Evolutionary conservation across 2,329 filamentous ascomycete genomes (phyloP).

Genomic region (Colletotrichum tanaceti): DNA sequence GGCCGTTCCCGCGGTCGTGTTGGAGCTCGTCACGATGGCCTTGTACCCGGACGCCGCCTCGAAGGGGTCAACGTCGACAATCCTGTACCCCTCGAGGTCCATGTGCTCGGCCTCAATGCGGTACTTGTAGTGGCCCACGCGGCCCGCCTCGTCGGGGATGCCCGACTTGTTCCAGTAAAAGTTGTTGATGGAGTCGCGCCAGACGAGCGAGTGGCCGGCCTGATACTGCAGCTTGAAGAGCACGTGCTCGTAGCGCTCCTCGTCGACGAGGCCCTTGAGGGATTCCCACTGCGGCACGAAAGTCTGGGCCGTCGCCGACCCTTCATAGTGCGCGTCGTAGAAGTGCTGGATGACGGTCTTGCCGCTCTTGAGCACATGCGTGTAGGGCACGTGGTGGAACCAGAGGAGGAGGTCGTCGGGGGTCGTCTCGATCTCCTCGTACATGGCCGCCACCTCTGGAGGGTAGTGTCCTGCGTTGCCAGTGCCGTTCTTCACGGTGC

Average conservation of each 20-base stretch:
- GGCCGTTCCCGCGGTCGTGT: conserved; percentile 62
- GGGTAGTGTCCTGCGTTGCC: conserved; percentile 75
- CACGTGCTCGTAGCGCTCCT: conserved; percentile 68
- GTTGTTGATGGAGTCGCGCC: conserved; percentile 74
- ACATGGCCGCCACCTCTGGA: conserved; percentile 65
- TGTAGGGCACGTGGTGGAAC: conserved; percentile 81
- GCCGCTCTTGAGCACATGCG: conserved; percentile 68
- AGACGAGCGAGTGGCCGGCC: conserved; percentile 76
- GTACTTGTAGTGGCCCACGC: conserved; percentile 71
- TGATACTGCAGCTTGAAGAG: conserved; percentile 72
- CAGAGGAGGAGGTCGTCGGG: conserved; percentile 76
- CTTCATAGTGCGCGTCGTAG: conserved; percentile 71
- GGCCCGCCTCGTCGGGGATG: conserved; percentile 66
- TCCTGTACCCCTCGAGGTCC: conserved; percentile 67
- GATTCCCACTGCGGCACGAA: conserved; percentile 67
- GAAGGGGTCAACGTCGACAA: conserved; percentile 62
- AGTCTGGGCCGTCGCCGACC: conserved; percentile 68
- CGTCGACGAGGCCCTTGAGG: conserved; percentile 67
- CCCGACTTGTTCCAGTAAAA: conserved; percentile 72
- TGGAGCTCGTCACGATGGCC: conserved; percentile 67
- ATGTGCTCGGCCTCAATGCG: conserved; percentile 78
- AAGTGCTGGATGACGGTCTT: conserved; percentile 77
- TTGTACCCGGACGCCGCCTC: conserved; percentile 68
- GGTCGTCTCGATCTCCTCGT: conserved; percentile 70
- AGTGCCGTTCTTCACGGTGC: conserved; percentile 75